Conservation (phyloP, 2,329 filamentous ascomycete genomes). For the Aspergillus fumigatiaffinis region DNA sequence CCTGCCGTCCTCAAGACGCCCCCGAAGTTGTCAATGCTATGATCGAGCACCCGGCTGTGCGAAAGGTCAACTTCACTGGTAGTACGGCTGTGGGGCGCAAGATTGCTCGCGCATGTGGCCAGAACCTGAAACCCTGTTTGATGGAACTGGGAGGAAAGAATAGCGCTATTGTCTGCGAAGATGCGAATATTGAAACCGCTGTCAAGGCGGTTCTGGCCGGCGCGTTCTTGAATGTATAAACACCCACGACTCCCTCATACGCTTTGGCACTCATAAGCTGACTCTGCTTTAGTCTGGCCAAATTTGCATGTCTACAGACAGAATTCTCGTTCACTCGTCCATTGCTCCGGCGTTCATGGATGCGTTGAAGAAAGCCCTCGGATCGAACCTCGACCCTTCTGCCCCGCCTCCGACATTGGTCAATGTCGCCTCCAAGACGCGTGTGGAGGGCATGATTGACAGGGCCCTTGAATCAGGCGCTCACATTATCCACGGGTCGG, state of each 20-base stretch:
- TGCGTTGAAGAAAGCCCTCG: constrained; percentile 43
- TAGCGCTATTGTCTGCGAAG: constrained; percentile 70
- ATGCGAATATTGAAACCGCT: constrained; percentile 69
- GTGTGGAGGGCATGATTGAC: constrained; percentile 32
- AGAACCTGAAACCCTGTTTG: constrained; percentile 70
- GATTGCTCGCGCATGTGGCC: constrained; percentile 63
- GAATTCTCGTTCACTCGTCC: constrained; percentile 58
- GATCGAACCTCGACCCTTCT: constrained; percentile 27
- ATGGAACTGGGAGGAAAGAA: constrained; percentile 82
- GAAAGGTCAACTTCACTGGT: constrained; percentile 73
- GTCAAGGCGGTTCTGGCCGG: constrained; percentile 31
- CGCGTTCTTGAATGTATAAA: constrained; percentile 30
- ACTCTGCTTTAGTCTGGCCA: constrained; percentile 57
- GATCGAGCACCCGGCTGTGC: constrained; percentile 62
- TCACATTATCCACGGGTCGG: constrained; percentile 27
- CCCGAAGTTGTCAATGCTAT: constrained; percentile 63
- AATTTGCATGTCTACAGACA: constrained; percentile 79
- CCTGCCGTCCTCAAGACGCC: constrained; percentile 57
- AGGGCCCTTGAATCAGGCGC: constrained; percentile 29
- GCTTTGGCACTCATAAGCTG: neutral
- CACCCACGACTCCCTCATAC: neutral
- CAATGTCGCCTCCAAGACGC: constrained; percentile 42
- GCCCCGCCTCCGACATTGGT: constrained; percentile 41
- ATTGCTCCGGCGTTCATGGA: constrained; percentile 52
- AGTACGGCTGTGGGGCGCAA: constrained; percentile 66